A percentile compares a stretch with the other conserved stretches of the same genome.
Evolutionary conservation across 2,329 filamentous ascomycete species (phyloP).

Genomic region (Meredithiella fracta): DNA sequence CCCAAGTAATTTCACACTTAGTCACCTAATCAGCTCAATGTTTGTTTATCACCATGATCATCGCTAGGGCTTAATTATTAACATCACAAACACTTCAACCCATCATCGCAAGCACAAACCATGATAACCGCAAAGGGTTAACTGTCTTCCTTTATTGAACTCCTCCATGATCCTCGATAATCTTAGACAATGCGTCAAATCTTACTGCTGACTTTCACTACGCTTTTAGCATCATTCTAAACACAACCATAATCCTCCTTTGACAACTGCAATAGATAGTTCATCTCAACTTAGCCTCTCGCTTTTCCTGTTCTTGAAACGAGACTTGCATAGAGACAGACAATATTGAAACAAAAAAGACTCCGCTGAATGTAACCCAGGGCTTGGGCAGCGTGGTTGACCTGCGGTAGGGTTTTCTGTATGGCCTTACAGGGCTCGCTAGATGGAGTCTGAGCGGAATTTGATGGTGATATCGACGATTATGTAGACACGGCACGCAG

Average conservation of each 20-base stretch:
- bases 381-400: not conserved
- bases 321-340: not conserved
- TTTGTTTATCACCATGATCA: not conserved
- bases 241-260: not conserved
- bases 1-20: not conserved
- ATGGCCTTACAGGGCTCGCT: too few relatives aligned
- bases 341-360: not conserved
- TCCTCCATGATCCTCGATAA: not conserved
- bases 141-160: not conserved
- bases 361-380: not conserved
- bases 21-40: too few relatives aligned
- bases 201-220: too few relatives aligned
- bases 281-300: not conserved
- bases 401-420: not conserved
- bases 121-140: not conserved
- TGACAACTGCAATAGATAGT: not conserved
- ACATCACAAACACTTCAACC: not conserved
- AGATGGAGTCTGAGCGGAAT: too few relatives aligned
- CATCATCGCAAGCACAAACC: not conserved
- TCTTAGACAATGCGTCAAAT: too few relatives aligned
- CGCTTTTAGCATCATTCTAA: not conserved
- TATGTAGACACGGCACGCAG: too few relatives aligned
- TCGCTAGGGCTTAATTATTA: not conserved
- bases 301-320: not conserved
- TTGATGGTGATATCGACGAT: too few relatives aligned